Conservation (phyloP, 2,329 filamentous ascomycete genomes). For the Cercospora janseana region DNA sequence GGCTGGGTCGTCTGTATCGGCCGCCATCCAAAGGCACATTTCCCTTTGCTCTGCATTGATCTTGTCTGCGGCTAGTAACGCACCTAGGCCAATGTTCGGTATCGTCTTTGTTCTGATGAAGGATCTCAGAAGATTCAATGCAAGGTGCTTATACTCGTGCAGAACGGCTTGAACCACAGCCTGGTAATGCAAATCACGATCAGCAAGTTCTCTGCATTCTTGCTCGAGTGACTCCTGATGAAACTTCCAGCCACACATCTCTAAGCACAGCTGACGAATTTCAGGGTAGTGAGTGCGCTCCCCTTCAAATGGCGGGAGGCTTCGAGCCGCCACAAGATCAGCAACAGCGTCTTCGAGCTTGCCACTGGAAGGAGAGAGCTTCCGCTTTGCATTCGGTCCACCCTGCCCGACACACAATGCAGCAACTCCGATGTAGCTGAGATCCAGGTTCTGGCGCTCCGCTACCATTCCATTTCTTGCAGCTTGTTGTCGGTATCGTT, state of each 20-base stretch:
- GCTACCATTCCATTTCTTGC: conserved; percentile 68
- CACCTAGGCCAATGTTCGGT: conserved; percentile 49
- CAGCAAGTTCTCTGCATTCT: conserved; percentile 52
- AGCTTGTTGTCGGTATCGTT: conserved; percentile 63
- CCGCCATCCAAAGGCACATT: conserved; percentile 61
- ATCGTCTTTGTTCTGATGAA: conserved; percentile 69
- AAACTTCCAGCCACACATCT: conserved; percentile 71
- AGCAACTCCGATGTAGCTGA: conserved; percentile 72
- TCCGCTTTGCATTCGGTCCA: conserved; percentile 43
- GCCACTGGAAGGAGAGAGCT: conserved; percentile 26
- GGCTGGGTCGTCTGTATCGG: conserved; percentile 71
- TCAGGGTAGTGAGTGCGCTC: conserved; percentile 63
- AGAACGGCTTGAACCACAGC: conserved; percentile 71
- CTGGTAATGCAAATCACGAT: conserved; percentile 64
- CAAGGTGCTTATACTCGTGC: conserved; percentile 65
- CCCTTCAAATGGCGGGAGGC: conserved; percentile 63
- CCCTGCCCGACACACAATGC: conserved; percentile 66
- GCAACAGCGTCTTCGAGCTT: conserved; percentile 51
- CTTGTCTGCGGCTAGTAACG: conserved; percentile 49
- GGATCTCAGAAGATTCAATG: conserved; percentile 67
- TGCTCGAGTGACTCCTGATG: conserved; percentile 51
- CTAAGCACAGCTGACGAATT: conserved; percentile 71
- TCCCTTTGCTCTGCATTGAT: conserved; percentile 60
- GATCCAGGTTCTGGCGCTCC: conserved; percentile 61
- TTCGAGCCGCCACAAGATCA: conserved; percentile 61